Conservation (phyloP, 495 filamentous ascomycete genomes). For the Hypoxylon trugodes region DNA sequence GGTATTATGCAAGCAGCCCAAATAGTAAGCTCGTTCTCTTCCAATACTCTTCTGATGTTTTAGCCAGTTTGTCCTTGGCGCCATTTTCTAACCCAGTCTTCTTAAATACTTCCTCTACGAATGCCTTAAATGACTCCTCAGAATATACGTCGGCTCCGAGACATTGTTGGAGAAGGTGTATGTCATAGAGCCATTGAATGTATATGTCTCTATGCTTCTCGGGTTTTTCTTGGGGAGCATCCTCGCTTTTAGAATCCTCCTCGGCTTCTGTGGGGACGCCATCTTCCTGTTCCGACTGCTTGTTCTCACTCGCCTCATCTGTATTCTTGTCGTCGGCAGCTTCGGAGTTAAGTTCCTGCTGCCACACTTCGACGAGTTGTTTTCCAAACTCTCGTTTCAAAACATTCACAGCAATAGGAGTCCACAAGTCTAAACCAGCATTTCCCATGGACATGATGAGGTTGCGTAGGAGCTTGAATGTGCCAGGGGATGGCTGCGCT, state of each 20-base stretch:
- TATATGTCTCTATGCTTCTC: slow-evolving; percentile 60
- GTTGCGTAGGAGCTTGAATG: slow-evolving; percentile 76
- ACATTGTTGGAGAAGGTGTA: slow-evolving; percentile 68
- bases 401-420: slow-evolving; percentile 66
- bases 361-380: slow-evolving; percentile 55
- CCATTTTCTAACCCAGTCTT: slow-evolving; percentile 55
- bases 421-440: slow-evolving; percentile 85
- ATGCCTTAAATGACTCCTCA: slow-evolving; percentile 51
- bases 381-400: slow-evolving; percentile 66
- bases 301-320: slow-evolving; percentile 3
- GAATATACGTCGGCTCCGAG: slow-evolving; percentile 39
- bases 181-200: slow-evolving; percentile 82
- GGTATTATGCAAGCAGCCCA: slow-evolving; percentile 55
- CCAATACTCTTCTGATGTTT: slow-evolving; percentile 76
- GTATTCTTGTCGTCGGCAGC: slow-evolving; percentile 1
- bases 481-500: slow-evolving; percentile 78
- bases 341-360: slow-evolving; percentile 43
- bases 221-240: slow-evolving; percentile 4
- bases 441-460: slow-evolving; percentile 72
- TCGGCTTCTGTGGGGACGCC: slow-evolving; percentile 18
- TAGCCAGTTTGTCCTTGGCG: slow-evolving; percentile 60
- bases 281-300: slow-evolving; percentile 1
- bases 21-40: slow-evolving; percentile 81
- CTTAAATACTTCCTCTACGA: slow-evolving; percentile 56
- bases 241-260: slow-evolving; percentile 17